Conservation (phyloP, 352 stramenopile genomes). For the Pythium chondricola region DNA sequence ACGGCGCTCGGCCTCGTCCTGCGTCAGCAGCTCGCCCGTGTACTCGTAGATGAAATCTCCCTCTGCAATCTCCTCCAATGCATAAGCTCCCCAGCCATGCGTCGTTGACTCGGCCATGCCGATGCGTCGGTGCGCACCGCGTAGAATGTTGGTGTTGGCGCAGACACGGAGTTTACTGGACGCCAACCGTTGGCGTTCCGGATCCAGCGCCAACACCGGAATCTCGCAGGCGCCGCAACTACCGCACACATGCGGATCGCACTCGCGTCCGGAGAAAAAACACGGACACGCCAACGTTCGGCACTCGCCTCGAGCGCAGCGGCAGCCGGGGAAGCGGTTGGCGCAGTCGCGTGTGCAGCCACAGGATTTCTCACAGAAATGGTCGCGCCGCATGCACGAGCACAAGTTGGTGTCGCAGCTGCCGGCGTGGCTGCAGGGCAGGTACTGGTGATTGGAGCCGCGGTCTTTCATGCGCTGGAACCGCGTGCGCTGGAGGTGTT, state of each 20-base stretch:
- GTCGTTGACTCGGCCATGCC: constrained; percentile 52
- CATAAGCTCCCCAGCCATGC: constrained; percentile 74
- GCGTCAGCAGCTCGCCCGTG: constrained; percentile 88
- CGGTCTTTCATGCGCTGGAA: constrained; percentile 78
- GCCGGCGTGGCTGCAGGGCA: constrained; percentile 55
- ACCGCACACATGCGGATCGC: constrained; percentile 58
- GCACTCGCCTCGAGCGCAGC: constrained; percentile 51
- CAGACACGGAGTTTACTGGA: constrained; percentile 40
- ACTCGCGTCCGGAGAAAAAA: constrained; percentile 64
- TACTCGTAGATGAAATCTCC: constrained; percentile 84
- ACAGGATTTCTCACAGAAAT: constrained; percentile 73
- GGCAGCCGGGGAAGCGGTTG: constrained; percentile 72
- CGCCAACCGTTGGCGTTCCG: constrained; percentile 22
- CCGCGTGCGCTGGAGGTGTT: constrained; percentile 64
- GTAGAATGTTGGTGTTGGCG: constrained; percentile 65
- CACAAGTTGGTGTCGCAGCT: constrained; percentile 58
- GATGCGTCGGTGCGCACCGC: constrained; percentile 42
- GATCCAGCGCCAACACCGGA: constrained; percentile 35
- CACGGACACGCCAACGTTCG: constrained; percentile 56
- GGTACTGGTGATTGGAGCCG: constrained; percentile 67
- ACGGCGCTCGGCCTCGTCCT: constrained; percentile 81
- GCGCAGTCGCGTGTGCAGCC: constrained; percentile 57
- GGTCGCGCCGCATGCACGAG: constrained; percentile 75
- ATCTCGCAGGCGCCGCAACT: constrained; percentile 65
- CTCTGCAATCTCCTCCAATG: constrained; percentile 39